A percentile compares a stretch with the other conserved stretches of the same genome.
Evolutionary conservation across 495 filamentous ascomycete species (phyloP).

Genomic region (Daldinia caldariorum): DNA sequence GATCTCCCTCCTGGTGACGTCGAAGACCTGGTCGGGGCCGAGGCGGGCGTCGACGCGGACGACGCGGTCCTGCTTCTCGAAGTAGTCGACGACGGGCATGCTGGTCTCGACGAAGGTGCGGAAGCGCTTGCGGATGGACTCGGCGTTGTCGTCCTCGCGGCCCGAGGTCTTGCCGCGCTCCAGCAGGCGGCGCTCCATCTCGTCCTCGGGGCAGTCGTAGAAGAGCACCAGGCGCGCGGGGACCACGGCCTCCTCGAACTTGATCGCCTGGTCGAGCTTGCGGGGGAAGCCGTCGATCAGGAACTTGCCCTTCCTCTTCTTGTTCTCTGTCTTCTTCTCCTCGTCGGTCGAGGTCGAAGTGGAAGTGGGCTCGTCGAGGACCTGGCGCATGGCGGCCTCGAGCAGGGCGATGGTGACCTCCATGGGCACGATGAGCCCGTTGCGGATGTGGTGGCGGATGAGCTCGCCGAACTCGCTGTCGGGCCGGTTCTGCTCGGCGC

Average conservation of each 20-base stretch:
- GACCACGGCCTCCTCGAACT: constrained; percentile 91
- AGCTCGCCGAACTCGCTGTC: constrained; percentile 88
- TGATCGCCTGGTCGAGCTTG: constrained; percentile 93
- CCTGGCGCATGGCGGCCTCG: constrained; percentile 87
- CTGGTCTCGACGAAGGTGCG: constrained; percentile 91
- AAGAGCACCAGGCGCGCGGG: constrained; percentile 85
- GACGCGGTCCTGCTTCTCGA: constrained; percentile 78
- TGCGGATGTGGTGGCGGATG: constrained; percentile 88
- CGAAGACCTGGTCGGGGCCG: constrained; percentile 77
- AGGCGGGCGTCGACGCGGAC: constrained; percentile 77
- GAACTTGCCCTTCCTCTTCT: constrained; percentile 63
- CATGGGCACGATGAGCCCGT: constrained; percentile 97
- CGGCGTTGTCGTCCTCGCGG: constrained; percentile 89
- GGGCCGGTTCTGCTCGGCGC: constrained; percentile 87
- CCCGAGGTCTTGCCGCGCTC: constrained; percentile 93
- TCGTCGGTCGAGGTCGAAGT: constrained; percentile 18
- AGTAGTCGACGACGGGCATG: constrained; percentile 94
- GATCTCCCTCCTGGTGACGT: constrained; percentile 64
- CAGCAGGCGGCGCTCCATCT: constrained; percentile 83
- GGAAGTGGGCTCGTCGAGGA: constrained; percentile 53
- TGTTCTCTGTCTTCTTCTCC: no score
- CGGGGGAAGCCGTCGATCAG: constrained; percentile 95
- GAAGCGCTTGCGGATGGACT: constrained; percentile 96
- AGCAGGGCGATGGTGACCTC: constrained; percentile 95
- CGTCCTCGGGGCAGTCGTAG: constrained; percentile 87